Evolutionary conservation across 1,284 basidiomycete species (phyloP).

Genomic region (Apiotrichum porosum): DNA sequence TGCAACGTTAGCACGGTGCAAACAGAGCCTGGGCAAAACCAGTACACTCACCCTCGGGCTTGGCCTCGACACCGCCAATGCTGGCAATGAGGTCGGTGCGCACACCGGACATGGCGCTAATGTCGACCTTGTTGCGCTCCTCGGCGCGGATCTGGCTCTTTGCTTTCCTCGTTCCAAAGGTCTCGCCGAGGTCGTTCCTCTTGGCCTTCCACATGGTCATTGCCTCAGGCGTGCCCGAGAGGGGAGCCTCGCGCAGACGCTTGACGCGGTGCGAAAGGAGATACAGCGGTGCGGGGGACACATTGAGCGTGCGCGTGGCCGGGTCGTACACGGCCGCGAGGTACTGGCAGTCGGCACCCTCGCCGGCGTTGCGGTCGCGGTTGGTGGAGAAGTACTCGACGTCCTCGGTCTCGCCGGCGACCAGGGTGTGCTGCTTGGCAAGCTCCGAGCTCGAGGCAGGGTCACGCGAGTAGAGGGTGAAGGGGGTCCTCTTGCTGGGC

Average conservation of each 20-base stretch:
- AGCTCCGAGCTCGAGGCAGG: constrained; percentile 46
- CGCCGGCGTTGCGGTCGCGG: constrained; percentile 50
- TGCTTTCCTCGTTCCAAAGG: constrained; percentile 90
- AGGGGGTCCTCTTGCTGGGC: constrained; percentile 60
- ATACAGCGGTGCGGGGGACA: constrained; percentile 65
- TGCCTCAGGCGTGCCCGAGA: constrained; percentile 49
- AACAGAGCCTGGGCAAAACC: too few species aligned
- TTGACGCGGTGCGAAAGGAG: constrained; percentile 74
- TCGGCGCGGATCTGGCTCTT: constrained; percentile 74
- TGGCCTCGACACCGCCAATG: constrained; percentile 63
- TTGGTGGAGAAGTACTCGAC: constrained; percentile 59
- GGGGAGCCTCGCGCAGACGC: constrained; percentile 56
- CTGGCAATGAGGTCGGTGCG: constrained; percentile 70
- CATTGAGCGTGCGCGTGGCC: constrained; percentile 60
- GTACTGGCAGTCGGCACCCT: constrained; percentile 52
- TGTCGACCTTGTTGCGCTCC: constrained; percentile 82
- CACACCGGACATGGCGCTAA: constrained; percentile 74
- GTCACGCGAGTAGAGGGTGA: constrained; percentile 59
- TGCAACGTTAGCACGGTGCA: not conserved
- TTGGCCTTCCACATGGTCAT: constrained; percentile 58
- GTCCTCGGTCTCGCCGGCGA: constrained; percentile 67
- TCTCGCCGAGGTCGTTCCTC: constrained; percentile 74
- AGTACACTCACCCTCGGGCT: constrained; percentile 10
- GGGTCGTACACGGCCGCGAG: constrained; percentile 58
- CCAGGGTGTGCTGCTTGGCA: constrained; percentile 54